Conservation (phyloP, 2,329 filamentous ascomycete genomes). For the Domatiomyces globalis region DNA sequence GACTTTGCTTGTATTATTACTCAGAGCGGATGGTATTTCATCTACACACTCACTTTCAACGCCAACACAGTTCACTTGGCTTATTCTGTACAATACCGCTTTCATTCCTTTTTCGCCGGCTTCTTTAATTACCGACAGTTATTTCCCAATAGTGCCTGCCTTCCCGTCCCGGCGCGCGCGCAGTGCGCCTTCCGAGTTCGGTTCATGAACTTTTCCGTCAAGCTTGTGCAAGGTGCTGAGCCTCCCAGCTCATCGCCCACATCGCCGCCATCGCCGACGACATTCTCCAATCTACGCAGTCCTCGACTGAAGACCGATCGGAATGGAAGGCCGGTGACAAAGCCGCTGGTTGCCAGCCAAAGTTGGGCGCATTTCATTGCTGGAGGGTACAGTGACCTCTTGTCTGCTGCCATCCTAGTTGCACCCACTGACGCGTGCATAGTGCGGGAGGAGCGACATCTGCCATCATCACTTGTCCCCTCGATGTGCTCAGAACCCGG, state of each 20-base stretch:
- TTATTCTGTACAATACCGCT: not conserved
- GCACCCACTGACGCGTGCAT: slow-evolving; percentile 9
- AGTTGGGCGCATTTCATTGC: slow-evolving; percentile 89
- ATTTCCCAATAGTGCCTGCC: not conserved
- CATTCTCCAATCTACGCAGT: not conserved
- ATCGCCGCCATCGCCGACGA: not conserved
- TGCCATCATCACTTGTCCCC: slow-evolving; percentile 79
- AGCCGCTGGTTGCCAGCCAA: slow-evolving; percentile 40
- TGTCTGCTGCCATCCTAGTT: slow-evolving; percentile 5
- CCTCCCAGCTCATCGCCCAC: not conserved
- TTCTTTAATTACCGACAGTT: not conserved
- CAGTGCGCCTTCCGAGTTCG: not conserved
- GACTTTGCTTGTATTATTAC: not conserved
- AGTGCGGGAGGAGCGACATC: slow-evolving; percentile 84
- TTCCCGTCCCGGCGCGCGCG: not conserved
- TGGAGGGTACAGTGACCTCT: slow-evolving; percentile 54
- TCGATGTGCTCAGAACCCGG: slow-evolving; percentile 86
- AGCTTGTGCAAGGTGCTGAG: not conserved
- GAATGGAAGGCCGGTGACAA: slow-evolving; percentile 12
- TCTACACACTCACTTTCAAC: not conserved
- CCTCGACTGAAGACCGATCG: slow-evolving; percentile 1
- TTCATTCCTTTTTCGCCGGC: not conserved
- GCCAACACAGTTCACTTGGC: not conserved
- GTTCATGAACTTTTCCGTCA: not conserved
- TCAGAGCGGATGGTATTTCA: not conserved